Percentiles rank a stretch among this genome's conserved stretches.
phyloP scores from a whole-genome alignment of 1,284 basidiomycete genomes.

The Schizophyllum commune region DNA sequence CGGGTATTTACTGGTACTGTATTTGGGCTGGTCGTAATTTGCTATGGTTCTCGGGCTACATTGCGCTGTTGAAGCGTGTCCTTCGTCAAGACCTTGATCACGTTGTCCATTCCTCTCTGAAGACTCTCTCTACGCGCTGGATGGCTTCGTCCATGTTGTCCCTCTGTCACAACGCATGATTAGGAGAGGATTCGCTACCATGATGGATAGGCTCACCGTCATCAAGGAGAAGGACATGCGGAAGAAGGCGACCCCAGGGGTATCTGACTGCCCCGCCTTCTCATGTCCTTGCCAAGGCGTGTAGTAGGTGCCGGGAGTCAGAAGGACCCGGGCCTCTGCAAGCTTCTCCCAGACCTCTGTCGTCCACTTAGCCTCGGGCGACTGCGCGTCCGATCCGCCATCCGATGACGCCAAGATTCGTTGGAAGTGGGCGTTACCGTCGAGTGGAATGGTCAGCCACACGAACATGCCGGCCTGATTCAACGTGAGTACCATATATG shows the following conservation, averaged over 20 bases:
- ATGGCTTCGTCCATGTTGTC: not conserved
- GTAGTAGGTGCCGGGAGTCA: not conserved
- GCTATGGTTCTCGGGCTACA: too few relatives aligned
- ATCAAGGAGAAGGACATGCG: not conserved
- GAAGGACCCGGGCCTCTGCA: not conserved
- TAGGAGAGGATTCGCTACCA: not conserved
- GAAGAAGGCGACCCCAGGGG: not conserved
- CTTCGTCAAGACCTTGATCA: not conserved
- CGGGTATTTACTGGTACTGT: too few relatives aligned
- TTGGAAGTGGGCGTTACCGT: not conserved
- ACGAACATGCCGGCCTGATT: not conserved
- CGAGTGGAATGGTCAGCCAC: not conserved
- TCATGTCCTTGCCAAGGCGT: not conserved
- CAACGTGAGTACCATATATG: not conserved
- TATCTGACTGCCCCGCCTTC: not conserved
- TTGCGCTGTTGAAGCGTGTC: not conserved
- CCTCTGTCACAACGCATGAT: not conserved
- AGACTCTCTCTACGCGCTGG: not conserved
- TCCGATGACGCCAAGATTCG: not conserved
- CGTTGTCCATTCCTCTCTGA: not conserved
- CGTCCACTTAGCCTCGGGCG: not conserved
- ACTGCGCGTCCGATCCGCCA: not conserved
- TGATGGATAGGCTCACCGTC: not conserved
- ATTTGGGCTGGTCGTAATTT: too few relatives aligned
- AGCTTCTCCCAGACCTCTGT: not conserved